Evolutionary conservation across 163 green algal genomes (phyloP), one percentile per base, ranked within the genome.

Genomic region (Trebouxiophyceae sp.): DNA sequence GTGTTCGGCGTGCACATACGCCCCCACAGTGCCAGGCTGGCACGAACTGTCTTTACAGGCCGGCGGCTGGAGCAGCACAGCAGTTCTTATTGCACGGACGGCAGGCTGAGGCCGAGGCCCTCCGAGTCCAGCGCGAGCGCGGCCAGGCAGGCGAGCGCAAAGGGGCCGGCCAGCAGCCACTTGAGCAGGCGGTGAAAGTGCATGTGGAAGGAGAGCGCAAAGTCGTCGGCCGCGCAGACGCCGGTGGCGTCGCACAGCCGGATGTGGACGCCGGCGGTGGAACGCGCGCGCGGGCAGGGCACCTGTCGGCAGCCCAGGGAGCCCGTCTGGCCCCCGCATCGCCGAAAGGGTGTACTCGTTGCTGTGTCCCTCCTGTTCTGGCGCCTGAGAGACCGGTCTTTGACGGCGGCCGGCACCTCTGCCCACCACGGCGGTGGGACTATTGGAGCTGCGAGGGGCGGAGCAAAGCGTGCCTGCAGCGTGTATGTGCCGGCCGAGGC

Each of bases 141-240:
- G 24, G 62, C 62, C 20, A 30, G 22, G 7, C 6, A 46, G 7
- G 26, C 45, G 0, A 67, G 57, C 4, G 77, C 62, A 54, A 93
- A 80, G n/a, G 88, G 88, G 59, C 80, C 57, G 3, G 79, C 83
- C n/a, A 92, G 74, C 27, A 91, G 67, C 86, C 85, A 95, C 81
- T 96, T 95, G 28, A 95, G 77, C 44, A 93, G 69, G 44, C 89
- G 88, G 77, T 97, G 89, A 76, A 91, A 97, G 78, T 95, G 85
- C 60, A 97, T 84, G 81, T 99, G 89, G 80, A 99, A 98, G 60
- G 82, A 91, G 23, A 97, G 71, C 29, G 78, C 66, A 71, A 97
- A 97, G 62, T 91, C 83, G 71, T 99, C 92, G 26, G 57, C 57
- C 65, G 81, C 85, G 2, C 68, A 30, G 23, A 82, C 63, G 29